These are phyloP conservation scores for Acacia concinna DNA, from an alignment of 331 rosid species.

Conservation along the genomic window DNA sequence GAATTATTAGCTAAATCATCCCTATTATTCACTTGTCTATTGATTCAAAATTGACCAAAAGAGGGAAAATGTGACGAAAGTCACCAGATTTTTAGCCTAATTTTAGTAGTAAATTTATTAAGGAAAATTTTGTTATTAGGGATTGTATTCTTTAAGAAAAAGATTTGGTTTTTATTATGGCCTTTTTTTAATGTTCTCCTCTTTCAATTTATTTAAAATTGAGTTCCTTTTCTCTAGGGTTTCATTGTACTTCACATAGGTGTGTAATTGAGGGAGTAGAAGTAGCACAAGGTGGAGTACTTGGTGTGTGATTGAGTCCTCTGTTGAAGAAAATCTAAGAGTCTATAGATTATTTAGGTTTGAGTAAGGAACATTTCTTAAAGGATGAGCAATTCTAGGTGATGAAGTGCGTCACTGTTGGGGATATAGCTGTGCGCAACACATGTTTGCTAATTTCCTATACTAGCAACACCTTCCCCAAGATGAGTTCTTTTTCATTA, in stretches of 20 bases:
- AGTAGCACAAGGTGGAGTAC: slow-evolving; percentile 35
- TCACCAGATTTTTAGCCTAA: neutral
- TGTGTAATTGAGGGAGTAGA: slow-evolving; percentile 46
- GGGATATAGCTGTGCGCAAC: slow-evolving; percentile 99
- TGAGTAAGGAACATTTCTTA: slow-evolving; percentile 10
- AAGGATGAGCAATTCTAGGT: slow-evolving; percentile 96
- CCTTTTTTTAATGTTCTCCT: too few species aligned
- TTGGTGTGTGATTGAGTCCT: slow-evolving; percentile 45
- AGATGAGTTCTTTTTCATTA: slow-evolving; percentile 51
- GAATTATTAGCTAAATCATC: too few species aligned
- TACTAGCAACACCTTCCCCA: slow-evolving; percentile 99
- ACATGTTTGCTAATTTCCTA: slow-evolving; percentile 97
- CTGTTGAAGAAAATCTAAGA: slow-evolving; percentile 94
- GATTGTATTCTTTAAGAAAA: slow-evolving; percentile 36
- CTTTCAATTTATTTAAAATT: slow-evolving; percentile 25
- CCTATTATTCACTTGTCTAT: neutral
- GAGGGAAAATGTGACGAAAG: neutral
- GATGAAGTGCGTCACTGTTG: slow-evolving; percentile 97
- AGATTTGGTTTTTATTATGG: neutral
- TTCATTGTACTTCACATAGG: slow-evolving; percentile 35
- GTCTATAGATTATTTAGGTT: slow-evolving; percentile 43
- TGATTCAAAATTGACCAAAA: too few species aligned
- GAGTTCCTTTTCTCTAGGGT: neutral
- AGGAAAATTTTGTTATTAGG: slow-evolving; percentile 42
- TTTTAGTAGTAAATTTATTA: neutral